These are phyloP conservation scores for Lasiodiplodia theobromae DNA, from an alignment of 2,329 filamentous ascomycete genomes.

Conservation along the genomic window DNA sequence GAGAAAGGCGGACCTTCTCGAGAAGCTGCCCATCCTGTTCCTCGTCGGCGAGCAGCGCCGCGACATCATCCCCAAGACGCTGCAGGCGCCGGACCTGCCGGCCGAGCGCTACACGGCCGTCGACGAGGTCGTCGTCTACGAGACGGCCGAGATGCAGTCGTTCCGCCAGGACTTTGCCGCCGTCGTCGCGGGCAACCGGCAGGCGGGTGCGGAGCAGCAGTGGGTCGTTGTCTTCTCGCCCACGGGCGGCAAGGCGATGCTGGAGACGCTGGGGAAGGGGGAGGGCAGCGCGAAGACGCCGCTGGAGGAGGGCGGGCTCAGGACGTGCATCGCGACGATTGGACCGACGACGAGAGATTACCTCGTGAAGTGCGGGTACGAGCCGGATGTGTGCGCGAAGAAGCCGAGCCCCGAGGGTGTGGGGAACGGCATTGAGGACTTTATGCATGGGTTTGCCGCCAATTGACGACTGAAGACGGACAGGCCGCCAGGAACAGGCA, in stretches of 20 bases:
- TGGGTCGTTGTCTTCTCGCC: constrained; percentile 80
- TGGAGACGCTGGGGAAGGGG: constrained; percentile 59
- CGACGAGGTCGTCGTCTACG: constrained; percentile 84
- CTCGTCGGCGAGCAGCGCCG: constrained; percentile 88
- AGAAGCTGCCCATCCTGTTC: constrained; percentile 75
- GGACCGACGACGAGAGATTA: constrained; percentile 89
- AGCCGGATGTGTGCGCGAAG: constrained; percentile 80
- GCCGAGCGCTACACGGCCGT: constrained; percentile 66
- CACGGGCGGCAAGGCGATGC: constrained; percentile 67
- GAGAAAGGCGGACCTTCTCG: constrained; percentile 32
- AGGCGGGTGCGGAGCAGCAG: constrained; percentile 49
- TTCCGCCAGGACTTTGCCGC: constrained; percentile 73
- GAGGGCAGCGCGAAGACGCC: constrained; percentile 37
- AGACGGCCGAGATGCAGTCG: constrained; percentile 80
- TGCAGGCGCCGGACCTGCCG: constrained; percentile 67
- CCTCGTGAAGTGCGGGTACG: constrained; percentile 70
- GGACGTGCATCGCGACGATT: constrained; percentile 82
- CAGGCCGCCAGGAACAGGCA: too few relatives aligned
- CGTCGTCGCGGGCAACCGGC: constrained; percentile 56
- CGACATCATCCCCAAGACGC: constrained; percentile 85
- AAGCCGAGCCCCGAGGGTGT: constrained; percentile 85
- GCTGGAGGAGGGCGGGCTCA: constrained; percentile 43
- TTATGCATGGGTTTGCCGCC: constrained; percentile 29
- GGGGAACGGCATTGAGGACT: constrained; percentile 66
- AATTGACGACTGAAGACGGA: background rate